A percentile compares a stretch with the other conserved stretches of the same genome.
These are phyloP conservation scores for Ceratobasidium sp. DNA, from an alignment of 1,284 basidiomycete species.

Conservation along the genomic window DNA sequence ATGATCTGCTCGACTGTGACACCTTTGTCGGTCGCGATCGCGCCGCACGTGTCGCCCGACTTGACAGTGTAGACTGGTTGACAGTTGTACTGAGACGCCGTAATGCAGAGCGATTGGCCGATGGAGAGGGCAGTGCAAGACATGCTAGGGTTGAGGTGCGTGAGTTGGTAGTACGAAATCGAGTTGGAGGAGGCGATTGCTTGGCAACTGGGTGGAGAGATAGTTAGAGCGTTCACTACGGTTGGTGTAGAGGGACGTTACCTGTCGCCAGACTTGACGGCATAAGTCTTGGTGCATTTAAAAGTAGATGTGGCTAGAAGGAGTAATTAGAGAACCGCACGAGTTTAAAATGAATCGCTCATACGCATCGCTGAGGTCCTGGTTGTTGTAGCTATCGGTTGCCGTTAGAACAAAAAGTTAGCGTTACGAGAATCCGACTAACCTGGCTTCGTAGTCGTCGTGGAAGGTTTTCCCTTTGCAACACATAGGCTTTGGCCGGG, in stretches of 20 bases:
- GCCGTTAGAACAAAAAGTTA: background rate
- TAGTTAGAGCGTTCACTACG: background rate
- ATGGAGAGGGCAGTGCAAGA: conserved; percentile 10
- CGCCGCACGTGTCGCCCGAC: too few relatives aligned
- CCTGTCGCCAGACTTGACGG: conserved; percentile 21
- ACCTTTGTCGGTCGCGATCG: too few relatives aligned
- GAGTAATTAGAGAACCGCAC: too few relatives aligned
- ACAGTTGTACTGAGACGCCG: background rate
- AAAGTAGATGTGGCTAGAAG: background rate
- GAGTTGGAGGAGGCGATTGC: conserved; percentile 5
- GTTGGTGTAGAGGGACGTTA: too few relatives aligned
- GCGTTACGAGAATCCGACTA: background rate
- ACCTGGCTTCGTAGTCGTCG: background rate
- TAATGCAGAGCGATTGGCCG: conserved; percentile 10
- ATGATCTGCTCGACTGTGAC: too few relatives aligned
- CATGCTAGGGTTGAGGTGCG: conserved; percentile 12
- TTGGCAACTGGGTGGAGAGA: background rate
- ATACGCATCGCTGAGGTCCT: background rate
- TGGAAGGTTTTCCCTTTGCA: background rate
- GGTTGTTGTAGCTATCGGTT: background rate
- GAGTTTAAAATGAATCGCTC: background rate
- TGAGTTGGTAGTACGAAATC: conserved; percentile 17
- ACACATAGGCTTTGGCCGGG: conserved; percentile 11
- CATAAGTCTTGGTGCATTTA: conserved; percentile 7
- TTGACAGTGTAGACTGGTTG: too few relatives aligned